Conservation (phyloP, 163 green algal genomes). For the Scenedesmus sp. region DNA sequence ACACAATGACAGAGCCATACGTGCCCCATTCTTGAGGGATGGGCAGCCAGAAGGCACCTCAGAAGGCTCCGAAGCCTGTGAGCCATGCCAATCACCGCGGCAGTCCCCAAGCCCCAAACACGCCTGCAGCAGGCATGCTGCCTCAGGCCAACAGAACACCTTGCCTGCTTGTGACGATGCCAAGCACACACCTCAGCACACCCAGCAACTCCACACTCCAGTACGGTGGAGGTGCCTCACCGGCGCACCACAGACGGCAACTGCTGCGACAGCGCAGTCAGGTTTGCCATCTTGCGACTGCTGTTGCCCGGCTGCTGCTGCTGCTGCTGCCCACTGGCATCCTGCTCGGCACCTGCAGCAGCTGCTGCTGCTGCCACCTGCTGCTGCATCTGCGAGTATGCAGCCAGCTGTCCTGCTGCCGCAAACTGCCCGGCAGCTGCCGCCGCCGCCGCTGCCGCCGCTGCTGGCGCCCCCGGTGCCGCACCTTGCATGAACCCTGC, state of each 20-base stretch:
- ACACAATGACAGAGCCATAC: too few species aligned
- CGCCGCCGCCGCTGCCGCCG: conserved; percentile 4
- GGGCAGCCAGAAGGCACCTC: too few species aligned
- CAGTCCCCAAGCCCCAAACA: too few species aligned
- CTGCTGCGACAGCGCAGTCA: conserved; percentile 42
- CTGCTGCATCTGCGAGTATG: conserved; percentile 11
- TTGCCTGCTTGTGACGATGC: too few species aligned
- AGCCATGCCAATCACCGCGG: too few species aligned
- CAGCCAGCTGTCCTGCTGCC: conserved; percentile 3
- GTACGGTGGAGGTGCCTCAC: neutral
- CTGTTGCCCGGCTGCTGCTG: neutral
- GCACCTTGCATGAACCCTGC: neutral
- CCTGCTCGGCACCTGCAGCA: neutral
- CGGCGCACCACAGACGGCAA: conserved; percentile 14
- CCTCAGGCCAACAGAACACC: too few species aligned
- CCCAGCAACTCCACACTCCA: neutral
- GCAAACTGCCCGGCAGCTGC: neutral
- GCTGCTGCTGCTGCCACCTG: conserved; percentile 2
- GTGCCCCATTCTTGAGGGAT: too few species aligned
- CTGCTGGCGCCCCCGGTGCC: conserved; percentile 18
- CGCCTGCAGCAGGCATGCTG: too few species aligned
- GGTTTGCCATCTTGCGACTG: conserved; percentile 1
- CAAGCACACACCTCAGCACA: neutral
- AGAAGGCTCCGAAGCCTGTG: too few species aligned
- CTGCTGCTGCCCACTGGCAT: neutral